Conservation (phyloP, 2,329 filamentous ascomycete genomes). For the Scedosporium apiospermum region DNA sequence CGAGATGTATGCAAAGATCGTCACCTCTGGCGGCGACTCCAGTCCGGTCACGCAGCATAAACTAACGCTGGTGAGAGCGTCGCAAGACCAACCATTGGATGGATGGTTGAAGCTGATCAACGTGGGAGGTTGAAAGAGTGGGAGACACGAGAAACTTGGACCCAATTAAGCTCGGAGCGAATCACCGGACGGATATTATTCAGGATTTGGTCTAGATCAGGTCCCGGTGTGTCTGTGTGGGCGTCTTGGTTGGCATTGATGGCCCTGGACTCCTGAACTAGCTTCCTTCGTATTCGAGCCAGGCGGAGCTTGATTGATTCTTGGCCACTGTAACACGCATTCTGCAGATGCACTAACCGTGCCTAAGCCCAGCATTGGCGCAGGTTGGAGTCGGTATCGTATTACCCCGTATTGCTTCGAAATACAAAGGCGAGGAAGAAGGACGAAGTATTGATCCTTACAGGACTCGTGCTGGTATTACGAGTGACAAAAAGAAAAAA, state of each 20-base stretch:
- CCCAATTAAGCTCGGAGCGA: not conserved
- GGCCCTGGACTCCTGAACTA: too few relatives aligned
- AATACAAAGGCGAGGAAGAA: not conserved
- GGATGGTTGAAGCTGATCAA: too few relatives aligned
- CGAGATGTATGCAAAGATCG: too few relatives aligned
- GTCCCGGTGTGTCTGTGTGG: too few relatives aligned
- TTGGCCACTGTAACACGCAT: not conserved
- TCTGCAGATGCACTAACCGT: not conserved
- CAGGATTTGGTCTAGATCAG: not conserved
- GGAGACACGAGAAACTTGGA: not conserved
- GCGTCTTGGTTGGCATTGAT: too few relatives aligned
- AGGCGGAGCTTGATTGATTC: too few relatives aligned
- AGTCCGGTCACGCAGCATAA: too few relatives aligned
- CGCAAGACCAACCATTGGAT: too few relatives aligned
- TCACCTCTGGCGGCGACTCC: too few relatives aligned
- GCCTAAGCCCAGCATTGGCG: not conserved
- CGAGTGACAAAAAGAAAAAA: not conserved
- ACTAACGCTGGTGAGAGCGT: too few relatives aligned
- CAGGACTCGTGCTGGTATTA: too few relatives aligned
- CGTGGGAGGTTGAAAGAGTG: not conserved
- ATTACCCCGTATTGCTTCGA: not conserved
- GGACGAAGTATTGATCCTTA: too few relatives aligned
- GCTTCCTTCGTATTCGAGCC: not conserved
- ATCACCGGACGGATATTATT: not conserved
- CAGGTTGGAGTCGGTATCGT: not conserved